These are phyloP conservation scores for Vaccinium corymbosum DNA, from an alignment of 148 eudicot species.

Conservation along the genomic window DNA sequence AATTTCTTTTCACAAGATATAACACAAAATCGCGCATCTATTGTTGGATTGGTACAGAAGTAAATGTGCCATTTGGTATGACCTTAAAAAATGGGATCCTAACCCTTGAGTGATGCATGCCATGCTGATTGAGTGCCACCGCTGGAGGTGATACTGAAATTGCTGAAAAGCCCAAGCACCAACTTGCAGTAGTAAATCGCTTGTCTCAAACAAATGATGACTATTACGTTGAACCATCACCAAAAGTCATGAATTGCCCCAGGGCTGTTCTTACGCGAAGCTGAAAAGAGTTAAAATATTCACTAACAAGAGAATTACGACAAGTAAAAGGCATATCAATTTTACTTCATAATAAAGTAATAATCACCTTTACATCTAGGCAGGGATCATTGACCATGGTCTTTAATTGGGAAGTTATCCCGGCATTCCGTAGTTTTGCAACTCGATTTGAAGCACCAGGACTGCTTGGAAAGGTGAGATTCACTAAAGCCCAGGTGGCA, in stretches of 20 bases:
- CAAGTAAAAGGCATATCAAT: neutral
- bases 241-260: slow-evolving; percentile 45
- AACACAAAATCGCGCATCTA: slow-evolving; percentile 13
- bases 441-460: slow-evolving; percentile 62
- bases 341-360: neutral
- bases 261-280: slow-evolving; percentile 73
- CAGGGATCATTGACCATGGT: slow-evolving; percentile 78
- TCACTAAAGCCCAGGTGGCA: slow-evolving; percentile 69
- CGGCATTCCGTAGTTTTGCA: slow-evolving; percentile 54
- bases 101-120: slow-evolving; percentile 15
- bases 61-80: neutral
- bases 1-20: neutral
- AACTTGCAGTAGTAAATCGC: slow-evolving; percentile 15
- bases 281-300: slow-evolving; percentile 36
- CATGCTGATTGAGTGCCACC: slow-evolving; percentile 19
- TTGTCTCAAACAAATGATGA: neutral
- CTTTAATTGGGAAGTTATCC: slow-evolving; percentile 62
- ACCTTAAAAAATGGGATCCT: slow-evolving; percentile 5
- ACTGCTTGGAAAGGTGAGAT: slow-evolving; percentile 69
- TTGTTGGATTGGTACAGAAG: neutral
- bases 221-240: slow-evolving; percentile 40
- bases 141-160: slow-evolving; percentile 8
- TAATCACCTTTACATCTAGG: slow-evolving; percentile 80
- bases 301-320: neutral
- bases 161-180: slow-evolving; percentile 14